phyloP scores from a whole-genome alignment of 106 monocot species.

The Apostasia shenzhenica region DNA sequence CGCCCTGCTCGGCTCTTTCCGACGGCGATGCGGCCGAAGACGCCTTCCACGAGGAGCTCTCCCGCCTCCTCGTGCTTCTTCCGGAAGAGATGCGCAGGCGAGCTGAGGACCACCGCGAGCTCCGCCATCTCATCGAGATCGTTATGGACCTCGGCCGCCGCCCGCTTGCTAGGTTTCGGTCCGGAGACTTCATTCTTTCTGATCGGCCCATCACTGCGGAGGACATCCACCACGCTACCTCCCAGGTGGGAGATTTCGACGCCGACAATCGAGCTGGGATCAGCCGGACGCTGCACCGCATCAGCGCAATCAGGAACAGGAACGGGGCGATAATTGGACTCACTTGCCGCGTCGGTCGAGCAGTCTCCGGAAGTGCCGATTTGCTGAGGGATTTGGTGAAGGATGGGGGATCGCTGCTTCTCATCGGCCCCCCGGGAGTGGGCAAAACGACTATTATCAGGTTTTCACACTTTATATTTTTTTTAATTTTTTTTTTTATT shows the following conservation, averaged over 20 bases:
- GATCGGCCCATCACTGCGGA: constrained; percentile 40
- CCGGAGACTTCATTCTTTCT: constrained; percentile 82
- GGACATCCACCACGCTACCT: constrained; percentile 55
- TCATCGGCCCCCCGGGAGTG: constrained; percentile 91
- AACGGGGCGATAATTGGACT: constrained; percentile 71
- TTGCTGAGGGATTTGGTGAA: constrained; percentile 66
- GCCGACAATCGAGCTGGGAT: constrained; percentile 78
- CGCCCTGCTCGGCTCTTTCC: background rate
- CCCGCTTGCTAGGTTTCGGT: constrained; percentile 86
- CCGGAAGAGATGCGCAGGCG: constrained; percentile 47
- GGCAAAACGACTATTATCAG: constrained; percentile 90
- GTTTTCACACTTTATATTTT: constrained; percentile 16
- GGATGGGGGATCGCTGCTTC: constrained; percentile 61
- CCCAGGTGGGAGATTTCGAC: constrained; percentile 76
- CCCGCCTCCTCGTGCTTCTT: constrained; percentile 54
- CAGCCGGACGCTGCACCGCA: constrained; percentile 74
- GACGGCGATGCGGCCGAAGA: background rate
- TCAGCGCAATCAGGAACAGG: constrained; percentile 72
- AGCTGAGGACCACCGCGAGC: constrained; percentile 41
- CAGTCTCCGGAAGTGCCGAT: constrained; percentile 64
- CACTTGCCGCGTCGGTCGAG: constrained; percentile 79
- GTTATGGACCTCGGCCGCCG: constrained; percentile 89
- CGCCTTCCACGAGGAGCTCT: constrained; percentile 43
- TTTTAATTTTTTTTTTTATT: background rate
- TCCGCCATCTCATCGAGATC: constrained; percentile 56